These are phyloP conservation scores for Fusarium tanahbumbuense DNA, from an alignment of 2,329 filamentous ascomycete genomes.

Conservation along the genomic window DNA sequence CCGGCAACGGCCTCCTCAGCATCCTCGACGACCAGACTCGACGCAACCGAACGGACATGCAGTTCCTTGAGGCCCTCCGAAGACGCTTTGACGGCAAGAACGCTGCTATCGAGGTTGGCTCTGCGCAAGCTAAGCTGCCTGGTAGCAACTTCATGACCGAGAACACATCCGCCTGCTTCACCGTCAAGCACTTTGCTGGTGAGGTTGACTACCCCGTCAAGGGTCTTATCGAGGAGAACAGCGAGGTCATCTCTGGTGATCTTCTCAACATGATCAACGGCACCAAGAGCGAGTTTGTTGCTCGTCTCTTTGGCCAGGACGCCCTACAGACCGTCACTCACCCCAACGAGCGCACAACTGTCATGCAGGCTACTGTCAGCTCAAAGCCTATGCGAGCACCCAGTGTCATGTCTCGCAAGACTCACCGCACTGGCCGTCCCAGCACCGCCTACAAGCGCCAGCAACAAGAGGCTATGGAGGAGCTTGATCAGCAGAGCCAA, in stretches of 20 bases:
- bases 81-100: constrained; percentile 97
- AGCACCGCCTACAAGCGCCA: constrained; percentile 53
- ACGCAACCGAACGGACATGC: constrained; percentile 86
- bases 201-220: constrained; percentile 94
- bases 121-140: constrained; percentile 79
- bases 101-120: constrained; percentile 83
- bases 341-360: constrained; percentile 87
- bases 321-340: constrained; percentile 93
- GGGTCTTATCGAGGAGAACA: constrained; percentile 92
- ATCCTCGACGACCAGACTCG: constrained; percentile 97
- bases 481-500: constrained; percentile 63
- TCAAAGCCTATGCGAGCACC: constrained; percentile 94
- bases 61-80: constrained; percentile 88
- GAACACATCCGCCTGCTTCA: constrained; percentile 84
- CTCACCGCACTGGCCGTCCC: constrained; percentile 54
- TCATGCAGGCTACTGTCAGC: constrained; percentile 96
- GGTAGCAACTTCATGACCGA: constrained; percentile 91
- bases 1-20: constrained; percentile 90
- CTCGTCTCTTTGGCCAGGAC: constrained; percentile 94
- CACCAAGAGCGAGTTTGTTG: constrained; percentile 88
- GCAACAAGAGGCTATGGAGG: constrained; percentile 58
- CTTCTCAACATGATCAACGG: constrained; percentile 92
- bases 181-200: constrained; percentile 93
- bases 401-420: constrained; percentile 88
- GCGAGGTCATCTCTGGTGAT: constrained; percentile 94